phyloP scores from a whole-genome alignment of 2,329 filamentous ascomycete genomes.

The Tolypocladium album region DNA sequence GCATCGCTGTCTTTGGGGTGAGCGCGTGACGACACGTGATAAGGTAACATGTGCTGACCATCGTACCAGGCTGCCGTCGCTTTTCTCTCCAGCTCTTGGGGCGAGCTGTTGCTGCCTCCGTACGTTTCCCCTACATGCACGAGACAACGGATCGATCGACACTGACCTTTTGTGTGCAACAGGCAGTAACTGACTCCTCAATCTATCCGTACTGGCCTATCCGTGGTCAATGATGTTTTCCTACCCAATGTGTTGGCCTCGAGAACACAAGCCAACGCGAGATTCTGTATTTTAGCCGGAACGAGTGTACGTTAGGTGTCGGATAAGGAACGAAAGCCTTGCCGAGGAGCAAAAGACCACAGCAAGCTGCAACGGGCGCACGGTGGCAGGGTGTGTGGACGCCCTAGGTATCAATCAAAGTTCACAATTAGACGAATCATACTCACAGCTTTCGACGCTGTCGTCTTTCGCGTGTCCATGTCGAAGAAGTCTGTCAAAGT shows the following conservation, averaged over 20 bases:
- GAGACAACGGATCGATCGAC: neutral
- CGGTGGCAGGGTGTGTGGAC: neutral
- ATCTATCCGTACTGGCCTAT: neutral
- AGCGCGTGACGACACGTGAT: slow-evolving; percentile 17
- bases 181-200: slow-evolving; percentile 1
- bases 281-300: slow-evolving; percentile 1
- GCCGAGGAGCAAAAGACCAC: neutral
- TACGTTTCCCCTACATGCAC: slow-evolving; percentile 21
- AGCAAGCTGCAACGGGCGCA: neutral
- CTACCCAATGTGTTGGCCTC: neutral
- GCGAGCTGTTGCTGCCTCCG: slow-evolving; percentile 57
- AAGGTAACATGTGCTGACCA: slow-evolving; percentile 1
- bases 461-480: neutral
- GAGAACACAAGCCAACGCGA: neutral
- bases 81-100: slow-evolving; percentile 57
- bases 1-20: slow-evolving; percentile 58
- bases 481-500: neutral
- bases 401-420: neutral
- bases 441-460: neutral
- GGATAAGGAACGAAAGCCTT: neutral
- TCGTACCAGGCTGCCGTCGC: slow-evolving; percentile 29
- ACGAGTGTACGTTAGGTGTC: slow-evolving; percentile 15
- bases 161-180: neutral
- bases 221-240: neutral
- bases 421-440: neutral